Percentiles rank a stretch among this genome's conserved stretches.
These are phyloP conservation scores for Scytalidium sp. DNA, from an alignment of 2,329 filamentous ascomycete species.

Conservation along the genomic window DNA sequence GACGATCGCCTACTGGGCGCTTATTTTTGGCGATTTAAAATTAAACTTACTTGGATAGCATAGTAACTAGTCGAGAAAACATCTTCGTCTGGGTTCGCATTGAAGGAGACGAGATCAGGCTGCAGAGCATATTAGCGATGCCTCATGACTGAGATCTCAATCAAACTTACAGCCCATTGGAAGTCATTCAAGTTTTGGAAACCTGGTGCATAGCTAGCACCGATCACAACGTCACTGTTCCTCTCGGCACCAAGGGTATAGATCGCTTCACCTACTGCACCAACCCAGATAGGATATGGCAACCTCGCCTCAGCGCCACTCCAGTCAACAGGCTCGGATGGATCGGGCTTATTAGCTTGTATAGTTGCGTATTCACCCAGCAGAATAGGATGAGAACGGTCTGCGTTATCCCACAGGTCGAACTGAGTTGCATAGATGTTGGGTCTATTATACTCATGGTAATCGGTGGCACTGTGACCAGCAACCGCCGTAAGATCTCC, in stretches of 20 bases:
- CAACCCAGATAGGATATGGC: slow-evolving; percentile 8
- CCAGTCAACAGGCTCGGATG: slow-evolving; percentile 1
- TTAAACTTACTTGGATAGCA: slow-evolving; percentile 36
- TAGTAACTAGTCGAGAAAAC: slow-evolving; percentile 48
- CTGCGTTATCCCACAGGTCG: slow-evolving; percentile 7
- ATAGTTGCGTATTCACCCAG: slow-evolving; percentile 10
- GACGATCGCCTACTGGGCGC: too few relatives aligned
- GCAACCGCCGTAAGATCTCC: slow-evolving; percentile 14
- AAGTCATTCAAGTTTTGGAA: slow-evolving; percentile 8
- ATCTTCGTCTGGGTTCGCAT: slow-evolving; percentile 37
- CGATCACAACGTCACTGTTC: slow-evolving; percentile 7
- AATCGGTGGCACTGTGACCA: slow-evolving; percentile 3
- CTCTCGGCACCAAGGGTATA: slow-evolving; percentile 8
- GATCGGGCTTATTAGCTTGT: slow-evolving; percentile 2
- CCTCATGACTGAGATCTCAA: background rate
- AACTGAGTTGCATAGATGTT: slow-evolving; percentile 7
- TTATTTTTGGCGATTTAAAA: background rate
- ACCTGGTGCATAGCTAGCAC: slow-evolving; percentile 6
- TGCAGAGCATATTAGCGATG: background rate
- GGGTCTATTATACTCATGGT: slow-evolving; percentile 8
- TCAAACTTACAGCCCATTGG: slow-evolving; percentile 6
- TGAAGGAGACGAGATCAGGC: slow-evolving; percentile 8
- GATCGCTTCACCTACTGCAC: slow-evolving; percentile 7
- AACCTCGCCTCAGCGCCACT: background rate
- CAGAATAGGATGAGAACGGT: slow-evolving; percentile 3